These are phyloP conservation scores for Phytophthora europaea DNA, from an alignment of 352 stramenopile genomes.

Conservation along the genomic window DNA sequence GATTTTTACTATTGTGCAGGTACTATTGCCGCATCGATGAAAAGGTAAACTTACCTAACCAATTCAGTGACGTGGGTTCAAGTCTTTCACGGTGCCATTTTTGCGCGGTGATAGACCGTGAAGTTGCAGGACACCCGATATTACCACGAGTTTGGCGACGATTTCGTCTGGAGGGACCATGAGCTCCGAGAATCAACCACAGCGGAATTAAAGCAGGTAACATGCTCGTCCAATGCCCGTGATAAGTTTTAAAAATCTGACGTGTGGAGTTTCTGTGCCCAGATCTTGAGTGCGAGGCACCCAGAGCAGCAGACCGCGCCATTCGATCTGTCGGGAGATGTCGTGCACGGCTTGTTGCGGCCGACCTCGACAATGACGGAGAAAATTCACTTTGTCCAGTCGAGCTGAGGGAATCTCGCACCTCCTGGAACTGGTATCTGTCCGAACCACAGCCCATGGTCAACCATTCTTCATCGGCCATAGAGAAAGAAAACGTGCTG, in stretches of 20 bases:
- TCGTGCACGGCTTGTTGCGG: constrained; percentile 46
- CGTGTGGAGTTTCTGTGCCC: background rate
- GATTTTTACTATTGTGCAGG: constrained; percentile 70
- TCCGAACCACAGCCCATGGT: too few relatives aligned
- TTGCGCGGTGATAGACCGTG: constrained; percentile 38
- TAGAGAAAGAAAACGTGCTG: too few relatives aligned
- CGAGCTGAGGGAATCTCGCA: background rate
- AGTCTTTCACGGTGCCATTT: background rate
- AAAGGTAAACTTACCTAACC: constrained; percentile 45
- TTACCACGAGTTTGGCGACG: constrained; percentile 69
- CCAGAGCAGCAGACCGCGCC: constrained; percentile 17
- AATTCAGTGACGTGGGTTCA: background rate
- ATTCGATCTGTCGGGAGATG: constrained; percentile 56
- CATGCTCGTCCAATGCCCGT: background rate
- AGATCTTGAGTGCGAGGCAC: constrained; percentile 16
- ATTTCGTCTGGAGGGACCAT: constrained; percentile 66
- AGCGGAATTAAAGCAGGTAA: constrained; percentile 51
- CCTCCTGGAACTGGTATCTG: background rate
- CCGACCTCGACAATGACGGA: constrained; percentile 47
- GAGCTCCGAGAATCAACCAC: constrained; percentile 53
- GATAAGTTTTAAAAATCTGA: constrained; percentile 1
- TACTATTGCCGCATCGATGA: constrained; percentile 72
- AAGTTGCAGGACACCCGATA: constrained; percentile 67
- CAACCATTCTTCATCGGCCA: too few relatives aligned
- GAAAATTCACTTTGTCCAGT: constrained; percentile 44